Base-by-base conservation (phyloP, 495 filamentous ascomycete species). In the Penicillium coprophilum region DNA sequence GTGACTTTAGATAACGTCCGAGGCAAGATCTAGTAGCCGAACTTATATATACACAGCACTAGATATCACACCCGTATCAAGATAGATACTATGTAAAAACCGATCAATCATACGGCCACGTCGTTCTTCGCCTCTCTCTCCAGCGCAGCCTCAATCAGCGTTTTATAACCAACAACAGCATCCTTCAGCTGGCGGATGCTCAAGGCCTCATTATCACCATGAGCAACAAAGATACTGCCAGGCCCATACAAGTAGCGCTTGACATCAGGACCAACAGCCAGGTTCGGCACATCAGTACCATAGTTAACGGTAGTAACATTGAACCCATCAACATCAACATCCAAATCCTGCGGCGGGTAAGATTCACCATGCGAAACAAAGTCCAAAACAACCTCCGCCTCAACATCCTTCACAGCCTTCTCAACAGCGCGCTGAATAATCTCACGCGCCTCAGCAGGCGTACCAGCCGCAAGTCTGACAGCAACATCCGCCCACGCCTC, bases 211-310 rank as follows among this genome's bases (percentile, higher is more conserved):
- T 96, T 80, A 61, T 91, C 87, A 4, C 86, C 85, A 70, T 97
- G 93, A 4, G 94, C 93, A 43, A 96, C 90, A 51, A 92, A 77
- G 50, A 97, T 97, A 54, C 77, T 89, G 0, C 93, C 93, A 1
- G 90, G 92, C 0, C 91, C 93, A 73, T 92, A 97, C 38, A 96
- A 75, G 69, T 96, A 97, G 50, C 85, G 81, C 71, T 87, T 89
- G 46, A 93, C 88, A 1, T 61, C 65, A 11, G 52, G 46, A 27
- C 63, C 56, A 11, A 78, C 52, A 28, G 85, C 78, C 41, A 97
- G 66, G 55, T 90, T 85, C 1, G 90, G 88, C 31, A 96, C 85
- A 71, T 97, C 93, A 10, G 93, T 97, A 4, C 93, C 93, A 66
- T 97, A 97, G 57, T 95, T 96, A 3, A 90, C 90, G 1, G 88